Conservation (phyloP, 2,329 filamentous ascomycete genomes). For the Penicillium hesseltinei region DNA sequence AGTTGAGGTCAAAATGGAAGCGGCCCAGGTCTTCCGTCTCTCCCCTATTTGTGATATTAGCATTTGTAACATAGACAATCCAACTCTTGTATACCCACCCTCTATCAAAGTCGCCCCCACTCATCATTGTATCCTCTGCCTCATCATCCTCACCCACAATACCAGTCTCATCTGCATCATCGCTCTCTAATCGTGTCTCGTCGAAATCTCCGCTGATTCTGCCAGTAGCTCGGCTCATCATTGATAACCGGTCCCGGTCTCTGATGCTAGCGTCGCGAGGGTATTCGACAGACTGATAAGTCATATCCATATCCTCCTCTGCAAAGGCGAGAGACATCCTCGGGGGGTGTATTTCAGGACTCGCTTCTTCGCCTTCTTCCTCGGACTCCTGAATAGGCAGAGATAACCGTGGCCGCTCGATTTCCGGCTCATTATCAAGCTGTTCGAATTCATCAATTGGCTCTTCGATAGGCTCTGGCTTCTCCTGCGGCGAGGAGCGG, state of each 20-base stretch:
- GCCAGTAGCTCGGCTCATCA: constrained; percentile 44
- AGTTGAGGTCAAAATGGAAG: constrained; percentile 44
- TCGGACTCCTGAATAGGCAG: constrained; percentile 49
- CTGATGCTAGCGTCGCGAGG: constrained; percentile 42
- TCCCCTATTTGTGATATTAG: constrained; percentile 34
- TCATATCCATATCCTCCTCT: constrained; percentile 47
- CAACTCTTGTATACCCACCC: constrained; percentile 30
- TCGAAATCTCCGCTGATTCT: constrained; percentile 53
- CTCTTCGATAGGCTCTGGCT: constrained; percentile 19
- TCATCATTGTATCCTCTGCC: constrained; percentile 37
- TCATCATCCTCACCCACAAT: constrained; percentile 37
- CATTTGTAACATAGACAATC: constrained; percentile 17
- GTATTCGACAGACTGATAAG: constrained; percentile 43
- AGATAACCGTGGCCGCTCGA: constrained; percentile 42
- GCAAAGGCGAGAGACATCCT: constrained; percentile 45
- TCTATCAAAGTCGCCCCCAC: constrained; percentile 40
- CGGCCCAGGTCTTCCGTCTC: constrained; percentile 45
- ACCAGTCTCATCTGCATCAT: constrained; percentile 40
- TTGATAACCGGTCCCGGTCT: constrained; percentile 40
- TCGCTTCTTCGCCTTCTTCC: constrained; percentile 46
- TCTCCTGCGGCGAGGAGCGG: constrained; percentile 47
- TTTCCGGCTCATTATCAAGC: constrained; percentile 48
- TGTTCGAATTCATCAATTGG: constrained; percentile 44
- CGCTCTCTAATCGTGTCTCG: constrained; percentile 48
- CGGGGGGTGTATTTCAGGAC: constrained; percentile 38